Base-by-base conservation (phyloP, 2,329 filamentous ascomycete genomes). In the Chalaropsis thielavioides region DNA sequence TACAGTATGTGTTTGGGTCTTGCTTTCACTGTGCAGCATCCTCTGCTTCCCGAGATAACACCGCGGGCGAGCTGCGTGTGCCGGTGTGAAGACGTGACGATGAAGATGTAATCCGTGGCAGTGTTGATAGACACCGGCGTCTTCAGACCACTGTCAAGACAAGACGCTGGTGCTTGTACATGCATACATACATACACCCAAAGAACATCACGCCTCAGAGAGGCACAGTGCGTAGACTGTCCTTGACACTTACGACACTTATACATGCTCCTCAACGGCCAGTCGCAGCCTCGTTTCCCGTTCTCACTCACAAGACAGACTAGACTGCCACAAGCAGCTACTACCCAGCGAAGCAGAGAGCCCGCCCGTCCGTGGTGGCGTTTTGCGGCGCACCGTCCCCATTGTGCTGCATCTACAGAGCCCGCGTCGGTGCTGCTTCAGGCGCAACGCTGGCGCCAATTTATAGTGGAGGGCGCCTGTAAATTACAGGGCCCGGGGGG, bases 141-240 rank as follows among this genome's bases (percentile, higher is more conserved):
- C n/a, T n/a, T n/a, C n/a, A n/a, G 22, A 22, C 51, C 22, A 15
- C 8, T 22, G 22, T 27, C 22, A 56, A 24, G 31, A n/a, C n/a
- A n/a, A n/a, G 31, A 56, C 1, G 31, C n/a, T 8, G 51, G 8
- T 15, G n/a, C 1, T 15, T 56, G 31, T 56, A 27, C n/a, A n/a
- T n/a, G n/a, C n/a, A n/a, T n/a, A n/a, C n/a, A n/a, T n/a, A n/a
- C n/a, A n/a, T n/a, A n/a, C n/a, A n/a, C n/a, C n/a, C n/a, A n/a
- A n/a, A n/a, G n/a, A n/a, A n/a, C n/a, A 10, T 3, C 4, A n/a
- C 15, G 13, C 17, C 31, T 51, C 2, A 5, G 10, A 51, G n/a
- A 24, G 46, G 17, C 15, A 63, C 62, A 63, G 62, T 63, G 46
- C 22, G 46, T 58, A 63, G n/a, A 63, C 62, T n/a, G 46, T 63